phyloP scores from a whole-genome alignment of 164 flowering plant species.

The Cinnamomum micranthum region DNA sequence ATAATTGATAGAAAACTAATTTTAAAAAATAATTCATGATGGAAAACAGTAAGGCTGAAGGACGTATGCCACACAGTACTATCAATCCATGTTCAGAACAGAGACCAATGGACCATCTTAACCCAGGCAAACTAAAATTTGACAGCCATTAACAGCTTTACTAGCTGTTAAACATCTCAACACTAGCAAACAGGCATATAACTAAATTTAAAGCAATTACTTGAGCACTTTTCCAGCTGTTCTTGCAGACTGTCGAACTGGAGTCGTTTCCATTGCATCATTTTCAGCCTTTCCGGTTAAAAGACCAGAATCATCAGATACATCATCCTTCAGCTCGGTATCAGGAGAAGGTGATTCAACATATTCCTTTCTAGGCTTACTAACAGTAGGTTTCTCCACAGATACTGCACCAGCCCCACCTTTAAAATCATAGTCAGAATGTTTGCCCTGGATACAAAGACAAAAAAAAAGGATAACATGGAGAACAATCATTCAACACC shows the following conservation, averaged over 20 bases:
- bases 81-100: neutral
- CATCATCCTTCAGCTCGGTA: slow-evolving; percentile 39
- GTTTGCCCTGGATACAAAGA: slow-evolving; percentile 42
- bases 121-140: neutral
- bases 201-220: slow-evolving; percentile 33
- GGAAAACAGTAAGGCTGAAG: neutral
- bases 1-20: no score
- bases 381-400: slow-evolving; percentile 23
- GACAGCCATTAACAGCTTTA: neutral
- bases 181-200: neutral
- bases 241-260: slow-evolving; percentile 75
- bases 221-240: slow-evolving; percentile 65
- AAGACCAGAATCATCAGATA: slow-evolving; percentile 32
- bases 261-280: slow-evolving; percentile 38
- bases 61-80: neutral
- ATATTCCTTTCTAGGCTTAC: slow-evolving; percentile 19
- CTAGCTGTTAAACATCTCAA: neutral
- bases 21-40: no score
- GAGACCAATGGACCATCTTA: no score
- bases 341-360: slow-evolving; percentile 36
- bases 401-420: slow-evolving; percentile 75
- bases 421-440: slow-evolving; percentile 59
- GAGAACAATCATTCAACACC: neutral
- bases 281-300: slow-evolving; percentile 21
- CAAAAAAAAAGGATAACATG: neutral